Evolutionary conservation across 116 monocot genomes (phyloP), one percentile per base, ranked within the genome.

Genomic region (Zostera marina): DNA sequence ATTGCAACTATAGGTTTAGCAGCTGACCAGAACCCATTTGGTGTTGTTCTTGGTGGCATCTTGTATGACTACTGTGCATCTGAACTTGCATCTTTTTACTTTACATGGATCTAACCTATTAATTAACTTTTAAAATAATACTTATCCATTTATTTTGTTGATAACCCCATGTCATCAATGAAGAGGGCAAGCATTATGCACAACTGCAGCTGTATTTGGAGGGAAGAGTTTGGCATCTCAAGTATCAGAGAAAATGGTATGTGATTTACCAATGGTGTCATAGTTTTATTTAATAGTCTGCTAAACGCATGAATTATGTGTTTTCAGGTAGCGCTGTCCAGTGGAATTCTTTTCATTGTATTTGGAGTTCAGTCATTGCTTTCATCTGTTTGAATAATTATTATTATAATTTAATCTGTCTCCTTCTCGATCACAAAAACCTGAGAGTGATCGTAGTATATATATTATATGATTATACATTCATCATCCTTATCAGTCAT

Each of bases 1-100:
- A 84, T 94, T 66, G 94, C 94, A 52, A 94, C 94, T 9, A 82
- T 94, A 67, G 94, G 88, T n/a, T 65, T 94, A 63, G 94, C 94
- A 44, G 63, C 88, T 9, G 88, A 85, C 70, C 71, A 70, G 58
- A 69, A 88, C 61, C 94, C 94, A 48, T 74, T 88, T 32, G 94
- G 94, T 12, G 94, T 94, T 23, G 79, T 94, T 41, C 81, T 94
- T 72, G 94, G 88, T 4, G 94, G 94, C 61, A 82, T 94, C 46
- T 26, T 94, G 93, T 94, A 84, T 54, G 76, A 40, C 42, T 65
- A 47, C 42, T 52, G 47, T 5, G 14, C 8, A 52, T 17, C 21
- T 62, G 17, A 9, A 0, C 14, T 9, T 49, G 8, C 38, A 19
- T 52, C 11, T 40, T 52, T 52, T 51, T 15, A 15, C 9, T 32